These are phyloP conservation scores for Bacterosira constricta DNA, from an alignment of 108 stramenopile genomes.

Conservation along the genomic window DNA sequence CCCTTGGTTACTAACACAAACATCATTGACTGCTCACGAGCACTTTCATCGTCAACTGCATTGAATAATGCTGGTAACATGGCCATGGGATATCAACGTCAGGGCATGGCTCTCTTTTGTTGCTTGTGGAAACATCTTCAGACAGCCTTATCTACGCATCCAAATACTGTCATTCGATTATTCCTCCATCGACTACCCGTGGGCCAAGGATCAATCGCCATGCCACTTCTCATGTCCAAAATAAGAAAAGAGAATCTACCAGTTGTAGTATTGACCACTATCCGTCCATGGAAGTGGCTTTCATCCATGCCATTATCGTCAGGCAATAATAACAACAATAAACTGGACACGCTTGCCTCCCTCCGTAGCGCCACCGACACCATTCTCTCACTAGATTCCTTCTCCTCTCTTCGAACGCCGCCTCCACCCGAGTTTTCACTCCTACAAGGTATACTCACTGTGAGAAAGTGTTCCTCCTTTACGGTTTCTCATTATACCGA, in stretches of 20 bases:
- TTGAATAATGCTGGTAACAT: neutral
- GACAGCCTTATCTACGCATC: constrained; percentile 2
- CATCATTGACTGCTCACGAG: constrained; percentile 30
- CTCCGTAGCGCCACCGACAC: constrained; percentile 37
- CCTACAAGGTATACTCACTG: constrained; percentile 71
- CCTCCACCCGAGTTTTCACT: constrained; percentile 83
- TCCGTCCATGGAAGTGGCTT: constrained; percentile 59
- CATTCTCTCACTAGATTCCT: constrained; percentile 40
- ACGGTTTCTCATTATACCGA: constrained; percentile 67
- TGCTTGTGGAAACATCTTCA: constrained; percentile 45
- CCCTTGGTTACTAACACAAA: constrained; percentile 23
- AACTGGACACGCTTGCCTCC: constrained; percentile 34
- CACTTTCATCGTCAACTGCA: neutral
- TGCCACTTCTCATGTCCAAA: constrained; percentile 71
- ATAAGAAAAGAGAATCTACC: constrained; percentile 67
- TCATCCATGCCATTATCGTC: neutral
- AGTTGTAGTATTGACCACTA: constrained; percentile 66
- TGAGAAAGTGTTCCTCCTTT: constrained; percentile 65
- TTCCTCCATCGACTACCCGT: constrained; percentile 61
- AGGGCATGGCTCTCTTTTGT: constrained; percentile 40
- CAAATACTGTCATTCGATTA: constrained; percentile 61
- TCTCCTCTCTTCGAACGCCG: constrained; percentile 52
- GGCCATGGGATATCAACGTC: constrained; percentile 10
- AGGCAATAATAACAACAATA: constrained; percentile 5
- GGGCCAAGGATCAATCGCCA: constrained; percentile 46